phyloP scores from a whole-genome alignment of 495 filamentous ascomycete genomes.

The Aspergillus nanangensis region DNA sequence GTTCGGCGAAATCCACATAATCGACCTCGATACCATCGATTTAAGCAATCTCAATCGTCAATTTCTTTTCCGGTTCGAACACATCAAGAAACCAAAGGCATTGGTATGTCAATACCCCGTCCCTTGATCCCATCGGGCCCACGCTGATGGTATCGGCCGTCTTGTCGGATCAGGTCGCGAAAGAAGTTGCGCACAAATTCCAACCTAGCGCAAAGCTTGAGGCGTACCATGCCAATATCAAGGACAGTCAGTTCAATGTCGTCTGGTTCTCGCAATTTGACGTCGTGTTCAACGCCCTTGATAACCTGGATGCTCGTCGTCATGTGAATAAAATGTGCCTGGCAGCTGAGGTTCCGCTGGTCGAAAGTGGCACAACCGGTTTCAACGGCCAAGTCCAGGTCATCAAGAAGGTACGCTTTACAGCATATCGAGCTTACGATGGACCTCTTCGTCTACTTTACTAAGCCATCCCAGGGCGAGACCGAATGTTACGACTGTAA shows the following conservation, averaged over 20 bases:
- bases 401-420: constrained; percentile 73
- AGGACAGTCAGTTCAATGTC: constrained; percentile 84
- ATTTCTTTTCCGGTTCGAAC: constrained; percentile 94
- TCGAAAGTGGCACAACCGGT: constrained; percentile 96
- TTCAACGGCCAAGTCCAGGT: constrained; percentile 98
- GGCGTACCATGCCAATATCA: constrained; percentile 93
- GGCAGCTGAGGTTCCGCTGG: constrained; percentile 81
- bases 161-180: constrained; percentile 67
- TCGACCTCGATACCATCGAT: constrained; percentile 98
- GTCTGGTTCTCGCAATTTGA: constrained; percentile 82
- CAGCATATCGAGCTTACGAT: neutral
- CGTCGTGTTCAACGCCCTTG: constrained; percentile 93
- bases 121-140: constrained; percentile 3
- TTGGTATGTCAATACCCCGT: constrained; percentile 54
- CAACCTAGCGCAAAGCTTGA: constrained; percentile 85
- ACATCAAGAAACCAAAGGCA: constrained; percentile 97
- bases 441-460: neutral
- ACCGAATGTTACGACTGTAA: constrained; percentile 98
- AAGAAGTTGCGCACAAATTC: constrained; percentile 86
- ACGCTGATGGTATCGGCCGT: constrained; percentile 15
- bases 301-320: constrained; percentile 89
- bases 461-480: constrained; percentile 50
- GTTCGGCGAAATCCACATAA: constrained; percentile 91
- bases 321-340: constrained; percentile 99
- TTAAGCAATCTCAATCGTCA: constrained; percentile 97